Base-by-base conservation (phyloP, 2,329 filamentous ascomycete genomes). In the Coniochaeta sp. region DNA sequence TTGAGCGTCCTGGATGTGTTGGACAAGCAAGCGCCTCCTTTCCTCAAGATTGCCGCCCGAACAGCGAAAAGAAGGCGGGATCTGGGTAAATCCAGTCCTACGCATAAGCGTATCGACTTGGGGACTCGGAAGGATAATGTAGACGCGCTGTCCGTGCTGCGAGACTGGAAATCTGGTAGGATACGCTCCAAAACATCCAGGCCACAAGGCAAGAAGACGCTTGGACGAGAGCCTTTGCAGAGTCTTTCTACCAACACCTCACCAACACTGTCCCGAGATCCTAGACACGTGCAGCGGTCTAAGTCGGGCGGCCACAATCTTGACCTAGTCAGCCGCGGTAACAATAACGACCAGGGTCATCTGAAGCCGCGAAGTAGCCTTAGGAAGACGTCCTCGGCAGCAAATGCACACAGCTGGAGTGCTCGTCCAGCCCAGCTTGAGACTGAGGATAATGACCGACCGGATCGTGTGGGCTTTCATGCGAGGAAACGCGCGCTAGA, bases 1-100 rank as follows among this genome's bases (percentile, higher is more conserved):
- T 74, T 88, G 22, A 81, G 85, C 64, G 86, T 88, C 59, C 68
- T 88, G n/a, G 85, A 88, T 69, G 79, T 86, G 24, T 74, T 81
- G 52, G 79, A 81, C 62, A 68, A 74, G 1, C 66, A 52, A 60
- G 81, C 83, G 0, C 86, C 86, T 1, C 71, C 69, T 1, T 88
- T 88, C 63, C 72, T 89, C 36, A 84, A 78, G 61, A 78, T 89
- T 66, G 86, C 86, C 57, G 84, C 83, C 50, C 82, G 86, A 17
- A 77, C 82, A 58, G 84, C 79, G 4, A 80, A 73, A 59, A 75
- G 70, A 58, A 78, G 76, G 36, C 67, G 63, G 28, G 75, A 77
- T 14, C 74, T 80, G 63, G 85, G 85, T 17, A 81, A 81, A 67
- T 76, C 80, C 7, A 86, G 79, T 59, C 84, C 83, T 1, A 73